Evolutionary conservation across 2,329 filamentous ascomycete genomes (phyloP).

Genomic region (Aspergillus sp.): DNA sequence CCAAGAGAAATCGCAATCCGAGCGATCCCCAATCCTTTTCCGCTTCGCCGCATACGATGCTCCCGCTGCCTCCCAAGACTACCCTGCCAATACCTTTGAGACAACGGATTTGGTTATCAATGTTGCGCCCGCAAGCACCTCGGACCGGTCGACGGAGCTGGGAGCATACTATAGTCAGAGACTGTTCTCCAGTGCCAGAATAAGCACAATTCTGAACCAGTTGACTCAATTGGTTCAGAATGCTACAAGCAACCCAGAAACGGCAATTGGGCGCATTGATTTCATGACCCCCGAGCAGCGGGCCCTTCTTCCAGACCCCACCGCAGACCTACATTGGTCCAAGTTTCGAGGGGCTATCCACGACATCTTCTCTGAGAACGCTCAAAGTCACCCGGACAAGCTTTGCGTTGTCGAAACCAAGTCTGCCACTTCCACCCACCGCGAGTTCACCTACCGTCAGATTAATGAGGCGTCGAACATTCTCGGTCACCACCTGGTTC

Average conservation of each 20-base stretch:
- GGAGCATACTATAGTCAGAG: slow-evolving; percentile 47
- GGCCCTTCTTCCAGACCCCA: slow-evolving; percentile 38
- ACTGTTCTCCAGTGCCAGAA: slow-evolving; percentile 47
- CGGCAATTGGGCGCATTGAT: slow-evolving; percentile 45
- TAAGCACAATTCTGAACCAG: slow-evolving; percentile 45
- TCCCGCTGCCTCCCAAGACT: slow-evolving; percentile 41
- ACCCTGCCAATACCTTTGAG: slow-evolving; percentile 45
- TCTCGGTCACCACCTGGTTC: slow-evolving; percentile 74
- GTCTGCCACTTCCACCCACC: slow-evolving; percentile 52
- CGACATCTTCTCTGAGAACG: slow-evolving; percentile 49
- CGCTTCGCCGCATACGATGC: slow-evolving; percentile 49
- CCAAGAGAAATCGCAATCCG: slow-evolving; percentile 40
- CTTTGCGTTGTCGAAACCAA: slow-evolving; percentile 68
- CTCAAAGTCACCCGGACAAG: slow-evolving; percentile 66
- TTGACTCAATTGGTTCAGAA: slow-evolving; percentile 42
- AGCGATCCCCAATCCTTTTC: slow-evolving; percentile 44
- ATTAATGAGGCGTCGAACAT: slow-evolving; percentile 83
- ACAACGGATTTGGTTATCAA: slow-evolving; percentile 45
- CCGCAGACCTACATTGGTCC: slow-evolving; percentile 45
- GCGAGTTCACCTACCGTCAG: slow-evolving; percentile 77
- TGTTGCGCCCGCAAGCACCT: slow-evolving; percentile 28
- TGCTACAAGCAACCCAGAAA: slow-evolving; percentile 39
- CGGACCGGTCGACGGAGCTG: slow-evolving; percentile 29
- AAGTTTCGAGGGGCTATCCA: slow-evolving; percentile 46
- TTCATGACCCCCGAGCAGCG: slow-evolving; percentile 39